Percentiles rank a stretch among this genome's conserved stretches.
These are phyloP conservation scores for Fusarium globosum DNA, from an alignment of 2,329 filamentous ascomycete species.

Conservation along the genomic window DNA sequence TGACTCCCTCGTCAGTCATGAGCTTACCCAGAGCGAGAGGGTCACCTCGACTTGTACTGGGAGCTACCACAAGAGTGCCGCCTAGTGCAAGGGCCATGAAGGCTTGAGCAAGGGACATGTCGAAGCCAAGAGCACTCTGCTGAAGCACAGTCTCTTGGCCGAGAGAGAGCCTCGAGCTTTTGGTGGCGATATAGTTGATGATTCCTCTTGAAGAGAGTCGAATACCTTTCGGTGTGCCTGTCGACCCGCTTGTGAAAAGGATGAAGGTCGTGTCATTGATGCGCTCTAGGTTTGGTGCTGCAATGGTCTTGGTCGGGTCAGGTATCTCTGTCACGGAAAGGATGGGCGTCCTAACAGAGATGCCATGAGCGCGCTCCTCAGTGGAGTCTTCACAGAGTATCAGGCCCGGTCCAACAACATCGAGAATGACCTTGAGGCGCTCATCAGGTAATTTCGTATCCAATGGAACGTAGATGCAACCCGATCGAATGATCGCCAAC, in stretches of 20 bases:
- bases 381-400: not conserved
- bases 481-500: not conserved
- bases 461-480: not conserved
- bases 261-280: not conserved
- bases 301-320: too few species aligned
- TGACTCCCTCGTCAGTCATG: not conserved
- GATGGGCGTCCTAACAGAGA: not conserved
- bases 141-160: not conserved
- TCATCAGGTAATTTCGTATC: not conserved
- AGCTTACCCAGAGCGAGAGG: not conserved
- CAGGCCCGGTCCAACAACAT: not conserved
- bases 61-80: fast-evolving
- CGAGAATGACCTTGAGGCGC: not conserved
- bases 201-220: not conserved
- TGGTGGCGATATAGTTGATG: not conserved
- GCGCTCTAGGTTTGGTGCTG: not conserved
- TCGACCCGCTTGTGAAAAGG: not conserved
- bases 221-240: not conserved
- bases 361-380: fast-evolving
- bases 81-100: not conserved
- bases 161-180: not conserved
- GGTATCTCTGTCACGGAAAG: too few species aligned
- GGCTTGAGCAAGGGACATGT: not conserved
- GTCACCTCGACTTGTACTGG: not conserved
- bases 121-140: not conserved